Evolutionary conservation across 75 land plant genomes (phyloP), one percentile per base, ranked within the genome.

Genomic region (Gnetum montanum): DNA sequence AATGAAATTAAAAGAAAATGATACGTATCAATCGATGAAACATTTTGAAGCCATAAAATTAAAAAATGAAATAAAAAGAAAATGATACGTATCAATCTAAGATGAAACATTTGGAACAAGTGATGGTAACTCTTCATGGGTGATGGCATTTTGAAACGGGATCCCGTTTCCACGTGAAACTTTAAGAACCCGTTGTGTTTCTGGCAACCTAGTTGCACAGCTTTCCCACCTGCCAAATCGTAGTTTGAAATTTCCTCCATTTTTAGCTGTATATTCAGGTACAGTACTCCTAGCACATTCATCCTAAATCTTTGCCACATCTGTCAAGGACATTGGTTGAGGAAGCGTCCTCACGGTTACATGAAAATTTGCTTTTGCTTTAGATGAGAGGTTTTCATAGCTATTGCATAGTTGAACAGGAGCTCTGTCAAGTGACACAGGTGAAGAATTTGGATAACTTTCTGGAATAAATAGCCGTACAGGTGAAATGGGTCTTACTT

Each of bases 281-380:
- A 94, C 46, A 27, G 88, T 79, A 2, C 73, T 68, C 2, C 85
- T 79, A 13, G 88, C 87, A 76, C 96, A 85, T 15, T 59, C 63
- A 62, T 94, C 98, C 98, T 96, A 94, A 4, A 81, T 75, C 63
- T 61, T 83, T 28, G 83, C 98, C 68, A 94, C 75, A n/a, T 69
- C 79, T 45, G 50, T 62, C 0, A 94, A 61, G 3, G 90, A 70
- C 72, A 89, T 71, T 1, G 95, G 98, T 24, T 81, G 71, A 36
- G 83, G 65, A 16, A 88, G 78, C 57, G 68, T 58, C 19, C 80
- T 65, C 1, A 91, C 76, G 5, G 74, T 75, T 24, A 74, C 65
- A 46, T 67, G 60, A 46, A 92, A 92, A 18, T 75, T 65, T 6
- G 84, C 75, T 57, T 66, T 75, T 0, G 83, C 83, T 44, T 63